These are phyloP conservation scores for Entonaema liquescens DNA, from an alignment of 495 filamentous ascomycete genomes.

Conservation along the genomic window DNA sequence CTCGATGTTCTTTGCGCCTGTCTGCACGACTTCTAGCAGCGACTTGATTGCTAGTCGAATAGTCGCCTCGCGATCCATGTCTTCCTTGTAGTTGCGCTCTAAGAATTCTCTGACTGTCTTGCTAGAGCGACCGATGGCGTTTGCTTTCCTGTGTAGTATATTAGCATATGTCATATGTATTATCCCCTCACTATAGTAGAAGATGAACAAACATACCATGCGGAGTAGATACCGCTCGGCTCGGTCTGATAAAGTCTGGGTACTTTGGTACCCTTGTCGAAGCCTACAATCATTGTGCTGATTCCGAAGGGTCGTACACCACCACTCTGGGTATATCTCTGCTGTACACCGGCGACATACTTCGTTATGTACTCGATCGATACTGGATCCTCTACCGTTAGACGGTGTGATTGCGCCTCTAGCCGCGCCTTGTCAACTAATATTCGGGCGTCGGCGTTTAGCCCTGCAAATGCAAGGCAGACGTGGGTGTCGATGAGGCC, in stretches of 20 bases:
- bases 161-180: conserved; percentile 15
- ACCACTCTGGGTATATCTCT: conserved; percentile 97
- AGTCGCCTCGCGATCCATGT: conserved; percentile 95
- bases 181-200: background rate
- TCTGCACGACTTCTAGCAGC: conserved; percentile 96
- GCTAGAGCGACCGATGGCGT: conserved; percentile 96
- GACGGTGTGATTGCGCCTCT: conserved; percentile 95
- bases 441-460: conserved; percentile 97
- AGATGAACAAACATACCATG: conserved; percentile 70
- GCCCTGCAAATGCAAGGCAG: conserved; percentile 93
- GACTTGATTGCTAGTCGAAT: conserved; percentile 98
- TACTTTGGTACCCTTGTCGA: conserved; percentile 86
- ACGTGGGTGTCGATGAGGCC: conserved; percentile 93
- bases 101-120: conserved; percentile 99
- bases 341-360: conserved; percentile 96
- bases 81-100: conserved; percentile 96
- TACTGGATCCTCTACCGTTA: conserved; percentile 98
- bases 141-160: conserved; percentile 82
- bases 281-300: conserved; percentile 95
- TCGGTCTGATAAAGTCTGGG: conserved; percentile 97
- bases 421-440: conserved; percentile 96
- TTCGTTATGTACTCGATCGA: conserved; percentile 99
- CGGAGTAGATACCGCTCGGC: conserved; percentile 97
- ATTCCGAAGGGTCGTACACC: conserved; percentile 98
- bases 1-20: conserved; percentile 99